These are phyloP conservation scores for Gastrolobium bilobum DNA, from an alignment of 306 rosid species.

Conservation along the genomic window DNA sequence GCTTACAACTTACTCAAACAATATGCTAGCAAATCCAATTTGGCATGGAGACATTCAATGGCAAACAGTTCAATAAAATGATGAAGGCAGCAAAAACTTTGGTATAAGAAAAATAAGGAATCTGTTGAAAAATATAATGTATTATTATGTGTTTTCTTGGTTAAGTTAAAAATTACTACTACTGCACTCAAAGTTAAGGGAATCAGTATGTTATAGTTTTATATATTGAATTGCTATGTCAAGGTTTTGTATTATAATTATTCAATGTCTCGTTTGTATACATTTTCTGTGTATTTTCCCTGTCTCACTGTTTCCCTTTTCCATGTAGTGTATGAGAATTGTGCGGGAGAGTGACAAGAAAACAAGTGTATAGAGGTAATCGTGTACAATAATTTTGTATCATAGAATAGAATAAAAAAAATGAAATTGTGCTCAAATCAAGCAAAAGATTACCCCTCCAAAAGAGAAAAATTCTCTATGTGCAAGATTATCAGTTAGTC, in stretches of 20 bases:
- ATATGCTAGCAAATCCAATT: conserved; percentile 16
- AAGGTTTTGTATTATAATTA: not conserved
- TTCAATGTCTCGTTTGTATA: not conserved
- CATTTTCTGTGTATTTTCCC: not conserved
- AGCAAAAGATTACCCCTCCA: not conserved
- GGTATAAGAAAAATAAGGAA: conserved; percentile 39
- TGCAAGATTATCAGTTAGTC: conserved; percentile 18
- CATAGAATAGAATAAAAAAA: not conserved
- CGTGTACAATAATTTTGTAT: not conserved
- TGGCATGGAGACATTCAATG: conserved; percentile 35
- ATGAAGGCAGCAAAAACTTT: conserved; percentile 13
- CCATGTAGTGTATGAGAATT: not conserved
- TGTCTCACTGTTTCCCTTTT: conserved; percentile 1
- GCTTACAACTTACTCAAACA: conserved; percentile 14
- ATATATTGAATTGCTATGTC: not conserved
- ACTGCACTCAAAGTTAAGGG: conserved; percentile 5
- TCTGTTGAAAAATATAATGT: not conserved
- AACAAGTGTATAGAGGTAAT: not conserved
- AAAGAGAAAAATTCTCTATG: not conserved
- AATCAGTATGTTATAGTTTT: not conserved
- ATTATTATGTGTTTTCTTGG: conserved; percentile 11
- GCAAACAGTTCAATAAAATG: conserved; percentile 6
- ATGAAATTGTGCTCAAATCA: not conserved
- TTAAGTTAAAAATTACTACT: not conserved
- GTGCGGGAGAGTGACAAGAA: not conserved